Evolutionary conservation across 2,329 filamentous ascomycete species (phyloP).

Genomic region (Fusarium globosum): DNA sequence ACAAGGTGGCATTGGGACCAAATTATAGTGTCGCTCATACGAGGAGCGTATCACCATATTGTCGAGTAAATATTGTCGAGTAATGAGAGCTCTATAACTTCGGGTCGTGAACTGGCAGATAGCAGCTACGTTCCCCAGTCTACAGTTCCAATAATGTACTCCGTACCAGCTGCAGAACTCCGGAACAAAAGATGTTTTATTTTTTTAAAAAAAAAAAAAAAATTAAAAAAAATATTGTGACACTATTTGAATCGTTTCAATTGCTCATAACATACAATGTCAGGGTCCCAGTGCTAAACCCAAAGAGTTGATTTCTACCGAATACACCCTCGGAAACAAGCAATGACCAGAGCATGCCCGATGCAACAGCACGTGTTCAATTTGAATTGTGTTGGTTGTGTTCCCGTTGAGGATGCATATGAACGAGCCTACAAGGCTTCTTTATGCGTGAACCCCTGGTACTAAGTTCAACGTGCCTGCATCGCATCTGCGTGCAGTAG

Average conservation of each 20-base stretch:
- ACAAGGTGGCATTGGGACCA: conserved; percentile 45
- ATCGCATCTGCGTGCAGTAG: conserved; percentile 8
- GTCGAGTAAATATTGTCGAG: conserved; percentile 6
- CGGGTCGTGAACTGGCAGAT: neutral
- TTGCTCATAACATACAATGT: neutral
- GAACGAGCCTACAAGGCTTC: neutral
- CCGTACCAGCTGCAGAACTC: conserved; percentile 17
- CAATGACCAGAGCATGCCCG: neutral
- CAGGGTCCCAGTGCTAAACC: conserved; percentile 6
- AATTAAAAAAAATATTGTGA: neutral
- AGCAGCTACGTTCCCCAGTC: neutral
- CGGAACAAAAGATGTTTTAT: neutral
- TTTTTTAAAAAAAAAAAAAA: neutral
- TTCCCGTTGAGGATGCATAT: neutral
- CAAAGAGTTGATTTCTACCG: neutral
- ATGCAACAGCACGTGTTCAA: neutral
- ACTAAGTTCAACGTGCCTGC: conserved; percentile 10
- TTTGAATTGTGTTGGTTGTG: neutral
- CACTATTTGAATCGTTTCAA: neutral
- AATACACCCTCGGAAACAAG: conserved; percentile 1
- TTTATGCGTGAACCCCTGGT: neutral
- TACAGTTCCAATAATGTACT: conserved; percentile 12
- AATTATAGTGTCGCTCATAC: conserved; percentile 43
- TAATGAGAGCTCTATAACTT: neutral
- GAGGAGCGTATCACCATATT: conserved; percentile 5